Evolutionary conservation across 768 basidiomycete genomes (phyloP).

Genomic region (Nidularia sp.): DNA sequence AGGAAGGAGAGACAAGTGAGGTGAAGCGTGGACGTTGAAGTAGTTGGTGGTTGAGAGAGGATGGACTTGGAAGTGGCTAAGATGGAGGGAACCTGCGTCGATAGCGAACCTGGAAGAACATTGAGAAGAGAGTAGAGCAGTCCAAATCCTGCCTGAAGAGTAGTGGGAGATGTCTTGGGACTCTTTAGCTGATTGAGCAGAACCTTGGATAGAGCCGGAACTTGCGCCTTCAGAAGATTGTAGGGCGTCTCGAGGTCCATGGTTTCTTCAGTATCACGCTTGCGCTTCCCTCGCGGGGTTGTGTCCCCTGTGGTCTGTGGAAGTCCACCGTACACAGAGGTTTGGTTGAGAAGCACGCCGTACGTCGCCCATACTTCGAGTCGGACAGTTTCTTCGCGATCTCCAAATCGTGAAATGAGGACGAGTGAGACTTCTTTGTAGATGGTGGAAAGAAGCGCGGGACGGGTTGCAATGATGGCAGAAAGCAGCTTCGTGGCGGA

Average conservation of each 20-base stretch:
- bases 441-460: slow-evolving; percentile 75
- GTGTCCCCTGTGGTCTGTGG: slow-evolving; percentile 49
- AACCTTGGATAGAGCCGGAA: slow-evolving; percentile 74
- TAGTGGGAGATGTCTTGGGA: slow-evolving; percentile 69
- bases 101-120: slow-evolving; percentile 81
- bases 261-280: slow-evolving; percentile 67
- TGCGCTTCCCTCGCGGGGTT: slow-evolving; percentile 62
- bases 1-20: slow-evolving; percentile 85
- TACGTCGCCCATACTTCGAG: slow-evolving; percentile 92
- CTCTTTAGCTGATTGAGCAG: slow-evolving; percentile 84
- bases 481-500: slow-evolving; percentile 87
- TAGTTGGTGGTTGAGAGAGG: slow-evolving; percentile 63
- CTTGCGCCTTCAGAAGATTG: slow-evolving; percentile 67
- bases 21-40: slow-evolving; percentile 79
- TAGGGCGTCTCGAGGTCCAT: slow-evolving; percentile 74
- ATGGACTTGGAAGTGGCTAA: slow-evolving; percentile 60
- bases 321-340: slow-evolving; percentile 69
- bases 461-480: slow-evolving; percentile 84
- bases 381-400: slow-evolving; percentile 92
- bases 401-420: slow-evolving; percentile 86
- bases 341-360: slow-evolving; percentile 77
- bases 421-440: slow-evolving; percentile 86
- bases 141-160: slow-evolving; percentile 82
- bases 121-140: slow-evolving; percentile 72
- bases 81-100: slow-evolving; percentile 62